A percentile compares a stretch with the other conserved stretches of the same genome.
Evolutionary conservation across 1,139 yeast species (phyloP).

Genomic region (Suhomyces bribrorum): DNA sequence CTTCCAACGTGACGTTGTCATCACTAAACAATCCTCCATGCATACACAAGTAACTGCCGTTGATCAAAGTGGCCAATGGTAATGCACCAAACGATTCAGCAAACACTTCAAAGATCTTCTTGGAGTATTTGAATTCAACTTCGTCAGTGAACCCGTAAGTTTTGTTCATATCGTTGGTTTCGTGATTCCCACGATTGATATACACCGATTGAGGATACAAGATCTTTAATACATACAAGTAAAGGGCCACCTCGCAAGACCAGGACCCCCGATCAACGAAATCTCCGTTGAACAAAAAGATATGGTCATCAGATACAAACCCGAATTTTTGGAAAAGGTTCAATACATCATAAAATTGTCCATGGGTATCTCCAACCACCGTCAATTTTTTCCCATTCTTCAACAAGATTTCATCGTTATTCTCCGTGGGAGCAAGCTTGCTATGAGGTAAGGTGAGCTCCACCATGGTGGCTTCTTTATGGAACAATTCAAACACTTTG

Average conservation of each 20-base stretch:
- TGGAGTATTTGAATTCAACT: constrained; percentile 86
- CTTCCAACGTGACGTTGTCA: constrained; percentile 69
- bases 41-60: constrained; percentile 76
- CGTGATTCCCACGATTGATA: constrained; percentile 94
- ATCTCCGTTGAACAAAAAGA: constrained; percentile 91
- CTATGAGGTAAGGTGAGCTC: constrained; percentile 57
- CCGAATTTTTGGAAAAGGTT: constrained; percentile 80
- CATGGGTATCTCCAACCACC: constrained; percentile 97
- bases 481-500: constrained; percentile 66
- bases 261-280: constrained; percentile 98
- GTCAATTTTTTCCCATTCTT: constrained; percentile 53
- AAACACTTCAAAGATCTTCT: constrained; percentile 80
- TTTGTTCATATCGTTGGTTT: constrained; percentile 94
- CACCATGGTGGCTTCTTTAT: constrained; percentile 69
- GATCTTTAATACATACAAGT: constrained; percentile 76
- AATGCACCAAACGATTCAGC: constrained; percentile 83
- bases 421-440: constrained; percentile 23
- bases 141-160: constrained; percentile 97
- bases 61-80: constrained; percentile 84
- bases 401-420: constrained; percentile 24
- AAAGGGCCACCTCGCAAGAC: constrained; percentile 94
- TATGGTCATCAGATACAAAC: constrained; percentile 62
- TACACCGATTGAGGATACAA: constrained; percentile 71
- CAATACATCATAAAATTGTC: constrained; percentile 88
- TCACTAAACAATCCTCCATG: constrained; percentile 95